Evolutionary conservation across 2,329 filamentous ascomycete genomes (phyloP).

Genomic region (Fusarium buxicola): DNA sequence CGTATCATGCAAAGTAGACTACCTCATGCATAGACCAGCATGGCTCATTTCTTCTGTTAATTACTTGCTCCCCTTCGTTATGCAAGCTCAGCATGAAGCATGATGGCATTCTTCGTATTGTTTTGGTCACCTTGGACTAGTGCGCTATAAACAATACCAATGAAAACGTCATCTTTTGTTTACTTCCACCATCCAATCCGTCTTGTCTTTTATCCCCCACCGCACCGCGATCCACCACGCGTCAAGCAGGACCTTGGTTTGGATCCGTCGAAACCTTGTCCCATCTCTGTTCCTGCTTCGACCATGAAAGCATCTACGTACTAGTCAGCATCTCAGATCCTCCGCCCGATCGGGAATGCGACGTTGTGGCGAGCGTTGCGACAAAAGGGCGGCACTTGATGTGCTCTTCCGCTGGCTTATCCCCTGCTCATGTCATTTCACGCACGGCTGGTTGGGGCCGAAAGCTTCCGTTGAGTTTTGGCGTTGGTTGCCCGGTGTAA

Average conservation of each 20-base stretch:
- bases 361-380: constrained; percentile 17
- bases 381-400: constrained; percentile 21
- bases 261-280: constrained; percentile 30
- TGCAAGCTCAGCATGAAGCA: neutral
- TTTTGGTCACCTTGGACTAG: neutral
- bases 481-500: constrained; percentile 40
- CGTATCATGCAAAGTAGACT: constrained; percentile 34
- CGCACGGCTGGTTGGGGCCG: constrained; percentile 10
- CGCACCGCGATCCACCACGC: constrained; percentile 35
- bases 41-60: constrained; percentile 17
- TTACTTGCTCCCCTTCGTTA: neutral
- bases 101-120: neutral
- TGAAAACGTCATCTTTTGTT: constrained; percentile 42
- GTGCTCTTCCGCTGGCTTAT: constrained; percentile 30
- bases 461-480: constrained; percentile 23
- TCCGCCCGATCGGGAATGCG: constrained; percentile 24
- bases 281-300: constrained; percentile 16
- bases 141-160: constrained; percentile 38
- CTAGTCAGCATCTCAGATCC: constrained; percentile 27
- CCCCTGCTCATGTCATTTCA: constrained; percentile 26
- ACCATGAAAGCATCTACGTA: constrained; percentile 16
- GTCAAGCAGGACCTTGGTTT: constrained; percentile 21
- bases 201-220: constrained; percentile 9
- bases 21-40: constrained; percentile 35
- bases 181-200: constrained; percentile 24